phyloP scores from a whole-genome alignment of 2,329 filamentous ascomycete genomes.

The Diaporthe destruens region DNA sequence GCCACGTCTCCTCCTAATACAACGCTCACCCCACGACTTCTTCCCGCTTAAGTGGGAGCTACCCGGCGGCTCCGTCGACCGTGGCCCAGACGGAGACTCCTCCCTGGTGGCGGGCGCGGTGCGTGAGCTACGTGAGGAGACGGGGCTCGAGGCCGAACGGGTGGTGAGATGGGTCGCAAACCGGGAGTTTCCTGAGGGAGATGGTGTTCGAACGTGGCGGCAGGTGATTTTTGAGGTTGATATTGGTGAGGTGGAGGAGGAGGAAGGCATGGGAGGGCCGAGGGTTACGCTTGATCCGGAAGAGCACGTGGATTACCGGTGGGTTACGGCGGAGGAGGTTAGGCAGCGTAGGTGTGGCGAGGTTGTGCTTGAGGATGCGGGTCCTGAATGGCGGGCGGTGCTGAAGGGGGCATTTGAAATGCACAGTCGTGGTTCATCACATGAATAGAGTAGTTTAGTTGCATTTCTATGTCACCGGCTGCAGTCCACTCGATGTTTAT shows the following conservation, averaged over 20 bases:
- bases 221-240: slow-evolving; percentile 10
- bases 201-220: not conserved
- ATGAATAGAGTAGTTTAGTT: too few species aligned
- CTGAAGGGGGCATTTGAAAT: not conserved
- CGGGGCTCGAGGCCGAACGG: slow-evolving; percentile 4
- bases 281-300: not conserved
- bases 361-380: slow-evolving; percentile 3
- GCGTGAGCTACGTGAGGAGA: not conserved
- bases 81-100: not conserved
- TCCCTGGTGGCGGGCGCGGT: slow-evolving; percentile 1
- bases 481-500: too few species aligned
- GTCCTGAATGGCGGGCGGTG: not conserved
- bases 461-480: too few species aligned
- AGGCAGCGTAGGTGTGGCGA: not conserved
- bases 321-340: slow-evolving; percentile 9
- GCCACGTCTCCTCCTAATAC: not conserved
- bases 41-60: slow-evolving; percentile 7
- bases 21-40: not conserved
- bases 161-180: not conserved
- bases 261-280: not conserved
- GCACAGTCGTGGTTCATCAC: not conserved
- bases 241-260: not conserved
- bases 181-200: not conserved
- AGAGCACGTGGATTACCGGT: not conserved
- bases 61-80: slow-evolving; percentile 3